Evolutionary conservation across 148 eudicot genomes (phyloP).

Genomic region (Chenopodium suecicum): DNA sequence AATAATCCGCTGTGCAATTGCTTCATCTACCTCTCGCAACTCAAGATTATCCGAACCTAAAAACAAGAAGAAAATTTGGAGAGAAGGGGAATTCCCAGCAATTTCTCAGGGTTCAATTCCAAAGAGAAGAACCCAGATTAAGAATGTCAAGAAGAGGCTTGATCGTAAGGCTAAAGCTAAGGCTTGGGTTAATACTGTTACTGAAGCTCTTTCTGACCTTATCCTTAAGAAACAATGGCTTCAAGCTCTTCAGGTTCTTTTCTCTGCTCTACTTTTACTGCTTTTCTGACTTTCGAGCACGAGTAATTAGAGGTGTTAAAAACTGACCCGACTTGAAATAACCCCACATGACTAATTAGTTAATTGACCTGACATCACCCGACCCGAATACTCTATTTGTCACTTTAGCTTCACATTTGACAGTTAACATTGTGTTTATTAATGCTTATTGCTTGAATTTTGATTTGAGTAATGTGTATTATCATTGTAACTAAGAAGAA

Average conservation of each 20-base stretch:
- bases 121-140: conserved; percentile 46
- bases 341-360: too few species aligned
- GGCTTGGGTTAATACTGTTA: conserved; percentile 86
- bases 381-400: too few species aligned
- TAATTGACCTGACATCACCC: too few species aligned
- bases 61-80: conserved; percentile 59
- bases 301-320: too few species aligned
- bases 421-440: too few species aligned
- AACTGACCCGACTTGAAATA: too few species aligned
- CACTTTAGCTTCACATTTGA: too few species aligned
- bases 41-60: conserved; percentile 21
- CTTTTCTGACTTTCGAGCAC: too few species aligned
- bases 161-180: conserved; percentile 55
- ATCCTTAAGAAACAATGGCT: conserved; percentile 76
- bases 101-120: conserved; percentile 36
- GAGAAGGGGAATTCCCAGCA: conserved; percentile 76
- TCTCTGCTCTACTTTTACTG: not conserved
- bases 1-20: conserved; percentile 27
- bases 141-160: conserved; percentile 74
- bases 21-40: conserved; percentile 28
- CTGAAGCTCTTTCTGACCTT: conserved; percentile 73
- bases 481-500: too few species aligned
- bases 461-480: too few species aligned
- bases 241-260: conserved; percentile 74
- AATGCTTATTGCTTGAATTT: too few species aligned